Evolutionary conservation across 306 rosid species (phyloP).

Genomic region (Casuarina cunninghamiana): DNA sequence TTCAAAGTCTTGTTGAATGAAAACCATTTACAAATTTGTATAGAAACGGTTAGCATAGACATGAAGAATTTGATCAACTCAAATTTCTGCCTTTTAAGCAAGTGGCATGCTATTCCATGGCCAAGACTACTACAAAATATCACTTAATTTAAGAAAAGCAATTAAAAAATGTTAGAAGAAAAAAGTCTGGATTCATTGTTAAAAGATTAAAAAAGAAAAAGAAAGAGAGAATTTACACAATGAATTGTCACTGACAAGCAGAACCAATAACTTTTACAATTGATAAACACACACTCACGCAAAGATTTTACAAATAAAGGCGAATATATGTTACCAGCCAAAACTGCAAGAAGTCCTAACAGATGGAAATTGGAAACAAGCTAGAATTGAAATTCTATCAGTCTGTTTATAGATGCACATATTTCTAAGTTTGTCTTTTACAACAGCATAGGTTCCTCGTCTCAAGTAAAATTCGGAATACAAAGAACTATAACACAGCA

Average conservation of each 20-base stretch:
- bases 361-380: background rate
- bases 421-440: background rate
- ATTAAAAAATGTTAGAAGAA: background rate
- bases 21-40: background rate
- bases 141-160: background rate
- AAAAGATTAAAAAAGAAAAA: background rate
- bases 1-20: background rate
- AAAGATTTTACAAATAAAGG: background rate
- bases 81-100: background rate
- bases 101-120: background rate
- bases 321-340: background rate
- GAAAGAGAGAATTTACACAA: background rate
- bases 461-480: background rate
- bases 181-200: background rate
- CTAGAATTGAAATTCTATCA: too few species aligned
- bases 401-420: background rate
- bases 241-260: background rate
- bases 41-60: background rate
- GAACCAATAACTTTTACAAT: background rate
- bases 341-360: background rate
- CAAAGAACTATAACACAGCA: background rate
- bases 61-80: slow-evolving; percentile 5
- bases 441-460: background rate
- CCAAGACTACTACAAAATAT: background rate
- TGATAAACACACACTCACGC: background rate